A percentile compares a stretch with the other conserved stretches of the same genome.
phyloP scores from a whole-genome alignment of 306 rosid genomes.

The Quercus wislizeni region DNA sequence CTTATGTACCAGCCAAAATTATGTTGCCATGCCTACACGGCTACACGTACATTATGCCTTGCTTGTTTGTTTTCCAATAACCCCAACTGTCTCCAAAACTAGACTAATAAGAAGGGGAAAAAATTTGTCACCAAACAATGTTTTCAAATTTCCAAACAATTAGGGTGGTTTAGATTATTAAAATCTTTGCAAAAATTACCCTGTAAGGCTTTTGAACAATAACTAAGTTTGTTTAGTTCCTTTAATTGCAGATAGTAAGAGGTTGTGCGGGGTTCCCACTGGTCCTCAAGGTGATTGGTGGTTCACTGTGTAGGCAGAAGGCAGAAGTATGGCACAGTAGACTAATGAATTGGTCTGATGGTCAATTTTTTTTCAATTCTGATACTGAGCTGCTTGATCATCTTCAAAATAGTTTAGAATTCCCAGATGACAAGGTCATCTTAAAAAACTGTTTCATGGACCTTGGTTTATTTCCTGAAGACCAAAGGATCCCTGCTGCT shows the following conservation, averaged over 20 bases:
- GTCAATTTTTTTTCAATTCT: conserved; percentile 13
- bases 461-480: conserved; percentile 61
- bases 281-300: conserved; percentile 25
- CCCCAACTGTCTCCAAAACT: no score
- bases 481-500: no score
- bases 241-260: conserved; percentile 24
- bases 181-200: background rate
- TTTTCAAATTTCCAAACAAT: no score
- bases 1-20: background rate
- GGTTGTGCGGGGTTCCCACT: conserved; percentile 26
- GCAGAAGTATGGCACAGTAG: conserved; percentile 15
- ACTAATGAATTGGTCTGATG: conserved; percentile 13
- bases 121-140: no score
- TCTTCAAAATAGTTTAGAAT: conserved; percentile 34
- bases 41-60: background rate
- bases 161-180: no score
- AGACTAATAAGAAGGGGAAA: no score
- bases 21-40: background rate
- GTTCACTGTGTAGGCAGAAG: conserved; percentile 19
- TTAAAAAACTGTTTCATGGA: conserved; percentile 37
- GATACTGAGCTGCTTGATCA: conserved; percentile 14
- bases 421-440: background rate
- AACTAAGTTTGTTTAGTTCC: background rate
- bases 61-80: no score
- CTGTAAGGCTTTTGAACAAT: background rate